A percentile compares a stretch with the other conserved stretches of the same genome.
These are phyloP conservation scores for Blastobotrys buckinghamii DNA, from an alignment of 1,139 yeast species.

Conservation along the genomic window DNA sequence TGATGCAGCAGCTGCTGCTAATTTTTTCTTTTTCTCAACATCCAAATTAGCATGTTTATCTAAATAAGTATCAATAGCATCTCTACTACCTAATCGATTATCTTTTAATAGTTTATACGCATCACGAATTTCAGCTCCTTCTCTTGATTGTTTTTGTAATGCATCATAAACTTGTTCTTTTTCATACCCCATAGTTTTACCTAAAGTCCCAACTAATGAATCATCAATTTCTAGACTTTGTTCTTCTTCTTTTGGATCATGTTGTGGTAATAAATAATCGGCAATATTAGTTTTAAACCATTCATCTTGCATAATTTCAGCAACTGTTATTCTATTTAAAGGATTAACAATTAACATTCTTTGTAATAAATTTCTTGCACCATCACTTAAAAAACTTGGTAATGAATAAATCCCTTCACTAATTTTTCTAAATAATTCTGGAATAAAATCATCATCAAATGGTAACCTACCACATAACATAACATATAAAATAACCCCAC, in stretches of 20 bases:
- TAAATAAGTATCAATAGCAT: conserved; percentile 32
- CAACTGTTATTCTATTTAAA: conserved; percentile 87
- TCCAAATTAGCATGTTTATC: conserved; percentile 7
- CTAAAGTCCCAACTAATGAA: conserved; percentile 70
- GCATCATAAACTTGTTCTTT: conserved; percentile 80
- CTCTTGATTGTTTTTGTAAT: conserved; percentile 39
- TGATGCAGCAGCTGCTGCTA: conserved; percentile 17
- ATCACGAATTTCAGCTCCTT: conserved; percentile 75
- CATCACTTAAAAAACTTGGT: conserved; percentile 82
- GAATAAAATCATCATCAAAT: conserved; percentile 95
- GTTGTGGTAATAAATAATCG: conserved; percentile 63
- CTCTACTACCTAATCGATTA: conserved; percentile 40
- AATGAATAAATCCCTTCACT: conserved; percentile 91
- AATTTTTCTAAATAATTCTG: conserved; percentile 90
- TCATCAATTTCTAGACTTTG: conserved; percentile 53
- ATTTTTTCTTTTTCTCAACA: conserved; percentile 13
- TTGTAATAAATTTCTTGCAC: conserved; percentile 81
- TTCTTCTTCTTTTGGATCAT: conserved; percentile 38
- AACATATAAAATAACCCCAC: conserved; percentile 93
- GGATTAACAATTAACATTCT: conserved; percentile 97
- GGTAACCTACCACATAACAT: conserved; percentile 97
- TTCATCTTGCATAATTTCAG: conserved; percentile 89
- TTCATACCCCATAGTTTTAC: conserved; percentile 89
- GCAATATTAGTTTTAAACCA: conserved; percentile 89
- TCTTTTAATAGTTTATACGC: conserved; percentile 87